Base-by-base conservation (phyloP, 768 basidiomycete genomes). In the Psilocybe sp. region DNA sequence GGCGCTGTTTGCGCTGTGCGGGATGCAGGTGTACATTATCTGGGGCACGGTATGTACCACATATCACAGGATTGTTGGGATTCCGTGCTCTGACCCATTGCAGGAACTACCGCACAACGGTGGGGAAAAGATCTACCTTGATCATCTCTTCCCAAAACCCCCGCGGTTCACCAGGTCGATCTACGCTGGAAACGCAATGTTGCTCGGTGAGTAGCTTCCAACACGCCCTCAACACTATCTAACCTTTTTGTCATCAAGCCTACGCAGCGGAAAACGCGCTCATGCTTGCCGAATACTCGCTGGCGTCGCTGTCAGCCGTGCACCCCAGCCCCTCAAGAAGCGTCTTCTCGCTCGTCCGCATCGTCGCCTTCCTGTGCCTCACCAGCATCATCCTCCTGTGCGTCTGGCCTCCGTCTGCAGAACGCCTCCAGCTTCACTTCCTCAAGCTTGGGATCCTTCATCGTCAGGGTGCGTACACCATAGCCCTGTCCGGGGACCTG, bases 101-200 rank as follows among this genome's bases (percentile, higher is more conserved):
- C 44, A 72, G 81, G 82, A 75, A 5, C 64, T 86, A 0, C 85
- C 85, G 0, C 66, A 70, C 11, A 84, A 72, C 38, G 85, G 85
- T 4, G 85, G 80, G 8, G 84, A 87, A 65, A 85, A 85, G 62
- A 83, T 78, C 42, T 87, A 87, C 57, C 68, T 87, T 44, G 82
- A 84, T 55, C 81, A 74, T 54, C 67, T 85, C 34, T 86, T 74
- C 60, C 70, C 73, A 32, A 70, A 66, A 19, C 85, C 84, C 6
- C 73, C 67, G 38, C 78, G 74, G 38, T 68, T 87, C 55, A 70
- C 70, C 16, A 79, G 80, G 13, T 83, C 77, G 46, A 55, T 79
- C 28, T 85, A 78, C 53, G 78, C 79, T 5, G 67, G 73, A n/a
- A 81, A 81, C 57, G 75, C 75, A 1, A 56, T 82, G 1, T 63